Evolutionary conservation across 2,329 filamentous ascomycete species (phyloP).

Genomic region (Fusarium mangiferae): DNA sequence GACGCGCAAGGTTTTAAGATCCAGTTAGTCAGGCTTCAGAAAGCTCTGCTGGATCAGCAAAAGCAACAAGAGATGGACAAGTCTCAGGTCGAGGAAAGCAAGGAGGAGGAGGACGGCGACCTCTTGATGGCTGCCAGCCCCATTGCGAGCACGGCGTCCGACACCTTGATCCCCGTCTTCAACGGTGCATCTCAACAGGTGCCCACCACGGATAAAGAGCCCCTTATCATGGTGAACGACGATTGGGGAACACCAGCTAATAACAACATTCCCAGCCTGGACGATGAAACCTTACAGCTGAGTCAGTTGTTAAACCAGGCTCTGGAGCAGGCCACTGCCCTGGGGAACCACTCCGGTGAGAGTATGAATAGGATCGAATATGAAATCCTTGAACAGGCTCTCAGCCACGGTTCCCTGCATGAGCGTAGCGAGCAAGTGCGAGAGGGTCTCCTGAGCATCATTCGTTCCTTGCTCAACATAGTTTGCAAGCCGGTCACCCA

Average conservation of each 20-base stretch:
- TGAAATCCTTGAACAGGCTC: slow-evolving; percentile 41
- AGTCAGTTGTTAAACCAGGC: slow-evolving; percentile 7
- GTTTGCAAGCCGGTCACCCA: not conserved
- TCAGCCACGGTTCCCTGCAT: slow-evolving; percentile 38
- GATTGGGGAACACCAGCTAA: not conserved
- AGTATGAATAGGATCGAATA: slow-evolving; percentile 42
- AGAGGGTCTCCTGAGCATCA: slow-evolving; percentile 28
- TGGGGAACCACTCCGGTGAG: slow-evolving; percentile 13
- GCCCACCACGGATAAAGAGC: not conserved
- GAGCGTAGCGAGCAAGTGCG: slow-evolving; percentile 39
- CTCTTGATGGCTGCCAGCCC: not conserved
- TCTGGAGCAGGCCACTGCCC: slow-evolving; percentile 8
- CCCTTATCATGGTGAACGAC: not conserved
- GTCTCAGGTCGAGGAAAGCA: not conserved
- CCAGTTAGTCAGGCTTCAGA: slow-evolving; percentile 12
- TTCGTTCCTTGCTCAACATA: slow-evolving; percentile 31
- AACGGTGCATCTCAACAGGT: not conserved
- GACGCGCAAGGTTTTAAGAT: slow-evolving; percentile 31
- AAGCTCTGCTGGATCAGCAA: not conserved
- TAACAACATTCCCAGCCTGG: not conserved
- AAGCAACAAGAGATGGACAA: not conserved
- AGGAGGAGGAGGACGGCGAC: not conserved
- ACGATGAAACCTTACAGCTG: not conserved
- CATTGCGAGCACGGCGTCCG: not conserved
- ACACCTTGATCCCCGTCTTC: not conserved